Conservation (phyloP, 2,329 filamentous ascomycete genomes). For the Talaromyces sp. region DNA sequence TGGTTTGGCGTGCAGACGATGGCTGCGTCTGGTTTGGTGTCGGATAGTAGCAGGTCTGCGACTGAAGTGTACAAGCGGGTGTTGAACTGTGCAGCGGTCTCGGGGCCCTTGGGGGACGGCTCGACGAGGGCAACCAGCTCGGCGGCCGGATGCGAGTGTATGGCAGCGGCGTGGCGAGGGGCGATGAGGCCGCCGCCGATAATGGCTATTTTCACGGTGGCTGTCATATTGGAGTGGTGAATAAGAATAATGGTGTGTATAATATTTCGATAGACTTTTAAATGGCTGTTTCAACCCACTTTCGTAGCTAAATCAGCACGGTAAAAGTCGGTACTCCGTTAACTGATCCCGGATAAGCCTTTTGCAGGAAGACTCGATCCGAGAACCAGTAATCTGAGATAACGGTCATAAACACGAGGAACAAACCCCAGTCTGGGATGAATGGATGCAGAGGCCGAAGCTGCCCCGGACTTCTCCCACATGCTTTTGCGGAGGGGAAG, state of each 20-base stretch:
- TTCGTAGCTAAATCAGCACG: not conserved
- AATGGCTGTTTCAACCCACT: not conserved
- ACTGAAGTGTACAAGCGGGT: slow-evolving; percentile 40
- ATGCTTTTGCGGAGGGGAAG: not conserved
- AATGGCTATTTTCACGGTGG: slow-evolving; percentile 18
- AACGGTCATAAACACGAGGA: not conserved
- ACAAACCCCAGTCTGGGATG: not conserved
- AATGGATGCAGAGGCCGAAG: not conserved
- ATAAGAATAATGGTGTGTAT: no score
- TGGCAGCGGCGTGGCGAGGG: slow-evolving; percentile 45
- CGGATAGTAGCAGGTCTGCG: slow-evolving; percentile 37
- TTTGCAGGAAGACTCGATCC: not conserved
- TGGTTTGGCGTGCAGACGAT: slow-evolving; percentile 58
- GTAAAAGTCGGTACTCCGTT: not conserved
- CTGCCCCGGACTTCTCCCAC: not conserved
- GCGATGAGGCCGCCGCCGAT: slow-evolving; percentile 48
- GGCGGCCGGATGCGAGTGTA: slow-evolving; percentile 34
- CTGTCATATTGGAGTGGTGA: not conserved
- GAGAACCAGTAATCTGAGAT: not conserved
- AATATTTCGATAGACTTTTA: not conserved
- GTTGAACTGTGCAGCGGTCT: slow-evolving; percentile 31
- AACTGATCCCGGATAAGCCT: not conserved
- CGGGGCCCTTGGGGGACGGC: slow-evolving; percentile 34
- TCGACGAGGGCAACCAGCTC: slow-evolving; percentile 44
- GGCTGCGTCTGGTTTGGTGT: slow-evolving; percentile 43